A percentile compares a stretch with the other conserved stretches of the same genome.
phyloP scores from a whole-genome alignment of 192 early-diverging fungal species.

The Thamnidium elegans region DNA sequence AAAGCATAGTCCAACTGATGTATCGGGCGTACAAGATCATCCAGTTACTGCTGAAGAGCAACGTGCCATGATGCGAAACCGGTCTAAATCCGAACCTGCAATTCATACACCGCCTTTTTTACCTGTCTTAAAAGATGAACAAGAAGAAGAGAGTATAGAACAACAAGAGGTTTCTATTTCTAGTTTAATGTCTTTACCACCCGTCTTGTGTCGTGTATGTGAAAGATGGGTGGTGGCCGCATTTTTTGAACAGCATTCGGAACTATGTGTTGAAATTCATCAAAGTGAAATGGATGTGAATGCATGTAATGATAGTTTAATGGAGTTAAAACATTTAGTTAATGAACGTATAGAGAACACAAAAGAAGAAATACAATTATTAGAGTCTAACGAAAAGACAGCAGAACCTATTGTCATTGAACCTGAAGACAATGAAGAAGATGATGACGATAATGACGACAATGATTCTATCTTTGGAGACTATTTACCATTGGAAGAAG shows the following conservation, averaged over 20 bases:
- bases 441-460: conserved; percentile 21
- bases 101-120: conserved; percentile 14
- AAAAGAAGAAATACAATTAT: background rate
- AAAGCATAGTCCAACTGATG: background rate
- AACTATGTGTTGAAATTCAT: conserved; percentile 71
- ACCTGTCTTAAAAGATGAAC: background rate
- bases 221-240: conserved; percentile 68
- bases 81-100: conserved; percentile 23
- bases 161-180: background rate
- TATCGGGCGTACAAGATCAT: background rate
- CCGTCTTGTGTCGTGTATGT: conserved; percentile 75
- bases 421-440: background rate
- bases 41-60: background rate
- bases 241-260: conserved; percentile 73
- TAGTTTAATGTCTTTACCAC: conserved; percentile 28
- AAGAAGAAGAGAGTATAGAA: background rate
- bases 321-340: conserved; percentile 53
- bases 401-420: background rate
- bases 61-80: background rate
- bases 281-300: conserved; percentile 73
- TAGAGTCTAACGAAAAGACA: background rate
- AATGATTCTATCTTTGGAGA: conserved; percentile 26
- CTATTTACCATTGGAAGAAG: conserved; percentile 18
- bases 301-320: conserved; percentile 70
- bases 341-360: conserved; percentile 23